Percentiles rank a stretch among this genome's conserved stretches.
These are phyloP conservation scores for Apiospora aurea DNA, from an alignment of 2,329 filamentous ascomycete genomes.

Conservation along the genomic window DNA sequence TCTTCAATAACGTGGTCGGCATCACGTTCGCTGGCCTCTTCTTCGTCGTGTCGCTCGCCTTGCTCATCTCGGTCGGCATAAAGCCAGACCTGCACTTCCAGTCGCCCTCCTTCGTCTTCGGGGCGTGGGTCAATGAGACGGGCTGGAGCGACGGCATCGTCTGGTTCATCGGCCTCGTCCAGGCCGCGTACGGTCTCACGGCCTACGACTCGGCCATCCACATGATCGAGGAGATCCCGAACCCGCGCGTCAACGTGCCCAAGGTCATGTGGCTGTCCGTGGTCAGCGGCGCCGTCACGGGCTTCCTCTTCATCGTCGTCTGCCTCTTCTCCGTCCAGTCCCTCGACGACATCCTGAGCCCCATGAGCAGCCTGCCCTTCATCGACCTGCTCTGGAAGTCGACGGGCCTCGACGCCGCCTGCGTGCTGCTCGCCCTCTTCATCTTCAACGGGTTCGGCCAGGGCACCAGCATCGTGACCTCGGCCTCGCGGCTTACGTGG, in stretches of 20 bases:
- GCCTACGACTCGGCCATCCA: slow-evolving; percentile 67
- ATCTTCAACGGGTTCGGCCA: slow-evolving; percentile 63
- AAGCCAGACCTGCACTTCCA: slow-evolving; percentile 54
- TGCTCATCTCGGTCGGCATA: slow-evolving; percentile 59
- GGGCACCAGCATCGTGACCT: slow-evolving; percentile 58
- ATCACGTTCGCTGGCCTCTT: slow-evolving; percentile 60
- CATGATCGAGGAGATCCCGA: slow-evolving; percentile 63
- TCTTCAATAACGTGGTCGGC: slow-evolving; percentile 64
- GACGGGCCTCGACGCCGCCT: slow-evolving; percentile 49
- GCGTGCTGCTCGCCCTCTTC: slow-evolving; percentile 57
- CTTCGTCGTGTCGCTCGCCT: slow-evolving; percentile 56
- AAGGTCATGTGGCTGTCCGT: slow-evolving; percentile 61
- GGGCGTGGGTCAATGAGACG: slow-evolving; percentile 56
- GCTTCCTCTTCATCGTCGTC: slow-evolving; percentile 59
- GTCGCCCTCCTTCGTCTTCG: slow-evolving; percentile 59
- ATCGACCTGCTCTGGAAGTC: slow-evolving; percentile 54
- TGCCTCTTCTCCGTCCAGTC: slow-evolving; percentile 59
- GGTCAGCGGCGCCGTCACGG: slow-evolving; percentile 54
- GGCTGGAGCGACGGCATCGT: slow-evolving; percentile 62
- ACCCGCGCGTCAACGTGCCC: slow-evolving; percentile 57
- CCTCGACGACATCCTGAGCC: slow-evolving; percentile 49
- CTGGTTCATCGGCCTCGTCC: slow-evolving; percentile 65
- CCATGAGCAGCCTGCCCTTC: slow-evolving; percentile 51
- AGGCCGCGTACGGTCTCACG: slow-evolving; percentile 62
- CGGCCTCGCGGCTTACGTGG: slow-evolving; percentile 60